Percentiles rank a stretch among this genome's conserved stretches.
phyloP scores from a whole-genome alignment of 2,329 filamentous ascomycete species.

The Talaromyces pinophilus region DNA sequence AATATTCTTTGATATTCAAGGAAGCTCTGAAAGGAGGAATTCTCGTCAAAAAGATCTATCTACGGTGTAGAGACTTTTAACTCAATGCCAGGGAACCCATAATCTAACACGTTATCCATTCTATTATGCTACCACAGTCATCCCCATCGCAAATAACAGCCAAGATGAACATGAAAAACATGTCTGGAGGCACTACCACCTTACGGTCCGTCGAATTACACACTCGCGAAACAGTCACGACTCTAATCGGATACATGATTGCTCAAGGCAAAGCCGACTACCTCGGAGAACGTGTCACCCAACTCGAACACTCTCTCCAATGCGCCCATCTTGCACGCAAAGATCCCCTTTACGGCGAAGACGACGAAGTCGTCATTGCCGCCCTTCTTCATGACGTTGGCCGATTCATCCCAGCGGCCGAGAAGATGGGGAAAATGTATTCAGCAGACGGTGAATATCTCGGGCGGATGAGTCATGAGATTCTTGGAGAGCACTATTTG shows the following conservation, averaged over 20 bases:
- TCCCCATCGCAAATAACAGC: neutral
- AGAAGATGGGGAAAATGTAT: slow-evolving; percentile 32
- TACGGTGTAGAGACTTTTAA: neutral
- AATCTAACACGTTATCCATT: neutral
- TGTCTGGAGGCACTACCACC: slow-evolving; percentile 18
- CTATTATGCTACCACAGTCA: neutral
- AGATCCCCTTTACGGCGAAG: slow-evolving; percentile 27
- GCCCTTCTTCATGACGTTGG: slow-evolving; percentile 36
- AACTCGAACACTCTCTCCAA: slow-evolving; percentile 36
- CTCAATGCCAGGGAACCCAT: neutral
- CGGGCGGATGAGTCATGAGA: slow-evolving; percentile 32
- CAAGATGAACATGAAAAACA: slow-evolving; percentile 16
- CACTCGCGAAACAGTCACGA: slow-evolving; percentile 26
- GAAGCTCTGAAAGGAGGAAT: neutral
- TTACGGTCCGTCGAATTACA: slow-evolving; percentile 25
- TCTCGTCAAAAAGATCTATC: neutral
- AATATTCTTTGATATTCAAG: neutral
- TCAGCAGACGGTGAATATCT: slow-evolving; percentile 31
- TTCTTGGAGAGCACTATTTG: slow-evolving; percentile 35
- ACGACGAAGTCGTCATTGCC: slow-evolving; percentile 33
- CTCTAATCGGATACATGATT: slow-evolving; percentile 31
- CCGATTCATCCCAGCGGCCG: slow-evolving; percentile 34
- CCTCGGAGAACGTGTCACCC: slow-evolving; percentile 34
- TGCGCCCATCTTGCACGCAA: slow-evolving; percentile 30
- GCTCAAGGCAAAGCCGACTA: slow-evolving; percentile 35